These are phyloP conservation scores for Chrysosporium keratinophilum DNA, from an alignment of 2,329 filamentous ascomycete genomes.

Conservation along the genomic window DNA sequence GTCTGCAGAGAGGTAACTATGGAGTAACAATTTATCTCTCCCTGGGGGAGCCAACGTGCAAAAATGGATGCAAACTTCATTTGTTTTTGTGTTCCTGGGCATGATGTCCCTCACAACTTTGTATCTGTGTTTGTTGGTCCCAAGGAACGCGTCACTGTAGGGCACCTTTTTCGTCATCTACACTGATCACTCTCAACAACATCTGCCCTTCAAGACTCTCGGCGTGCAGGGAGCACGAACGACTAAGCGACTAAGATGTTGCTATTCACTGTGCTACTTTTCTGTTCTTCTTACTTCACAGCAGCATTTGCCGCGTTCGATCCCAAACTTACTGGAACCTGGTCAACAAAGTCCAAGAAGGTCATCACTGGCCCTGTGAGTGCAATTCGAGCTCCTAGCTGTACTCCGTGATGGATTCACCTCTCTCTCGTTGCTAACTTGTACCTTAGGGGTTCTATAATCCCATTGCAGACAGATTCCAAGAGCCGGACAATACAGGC, in stretches of 20 bases:
- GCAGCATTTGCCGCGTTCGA: constrained; percentile 21
- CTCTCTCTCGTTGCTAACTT: constrained; percentile 11
- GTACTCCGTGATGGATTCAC: not conserved
- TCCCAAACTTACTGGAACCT: constrained; percentile 54
- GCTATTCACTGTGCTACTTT: not conserved
- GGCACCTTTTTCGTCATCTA: not conserved
- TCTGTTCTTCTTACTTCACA: not conserved
- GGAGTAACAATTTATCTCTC: no score
- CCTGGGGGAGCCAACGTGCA: no score
- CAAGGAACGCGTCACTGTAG: constrained; percentile 3
- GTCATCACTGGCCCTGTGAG: constrained; percentile 59
- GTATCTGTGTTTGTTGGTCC: not conserved
- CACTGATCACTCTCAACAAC: not conserved
- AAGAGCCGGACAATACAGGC: constrained; percentile 56
- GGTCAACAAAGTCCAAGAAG: constrained; percentile 59
- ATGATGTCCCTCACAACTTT: no score
- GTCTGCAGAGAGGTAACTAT: no score
- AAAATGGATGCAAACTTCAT: no score
- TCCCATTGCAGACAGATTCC: constrained; percentile 53
- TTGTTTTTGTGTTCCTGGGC: no score
- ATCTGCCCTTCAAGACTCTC: not conserved
- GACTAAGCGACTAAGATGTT: constrained; percentile 3
- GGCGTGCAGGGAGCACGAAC: not conserved
- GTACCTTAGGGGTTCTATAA: constrained; percentile 55
- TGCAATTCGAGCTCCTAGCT: constrained; percentile 14